Conservation (phyloP, 2,329 filamentous ascomycete species). For the Aspergillus costaricaensis region DNA sequence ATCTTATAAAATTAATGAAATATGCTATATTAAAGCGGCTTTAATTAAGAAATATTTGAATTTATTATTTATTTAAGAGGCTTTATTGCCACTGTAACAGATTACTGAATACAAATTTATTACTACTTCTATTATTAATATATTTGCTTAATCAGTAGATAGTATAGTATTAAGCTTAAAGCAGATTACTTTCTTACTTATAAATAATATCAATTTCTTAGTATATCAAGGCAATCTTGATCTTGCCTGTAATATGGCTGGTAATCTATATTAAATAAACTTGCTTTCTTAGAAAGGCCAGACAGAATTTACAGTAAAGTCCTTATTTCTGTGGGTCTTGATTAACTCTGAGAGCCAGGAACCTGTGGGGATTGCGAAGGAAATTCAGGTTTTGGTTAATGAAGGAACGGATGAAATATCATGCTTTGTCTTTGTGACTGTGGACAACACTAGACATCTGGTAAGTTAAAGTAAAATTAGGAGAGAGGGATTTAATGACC, state of each 20-base stretch:
- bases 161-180: constrained; percentile 13
- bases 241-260: constrained; percentile 31
- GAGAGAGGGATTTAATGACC: constrained; percentile 1
- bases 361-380: constrained; percentile 11
- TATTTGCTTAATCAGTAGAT: constrained; percentile 19
- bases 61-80: constrained; percentile 17
- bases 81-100: constrained; percentile 17
- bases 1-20: constrained; percentile 20
- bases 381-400: constrained; percentile 6
- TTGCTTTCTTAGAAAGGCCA: constrained; percentile 29
- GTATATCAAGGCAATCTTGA: constrained; percentile 30
- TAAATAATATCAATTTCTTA: constrained; percentile 21
- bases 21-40: constrained; percentile 24
- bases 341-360: constrained; percentile 7
- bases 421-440: constrained; percentile 19
- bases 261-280: constrained; percentile 25
- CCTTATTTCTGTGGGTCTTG: constrained; percentile 21
- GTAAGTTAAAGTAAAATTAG: constrained; percentile 1
- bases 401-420: background rate
- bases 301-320: constrained; percentile 21
- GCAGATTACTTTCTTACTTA: constrained; percentile 11
- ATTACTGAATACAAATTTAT: constrained; percentile 16
- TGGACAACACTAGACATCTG: constrained; percentile 18
- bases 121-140: constrained; percentile 8
- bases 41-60: constrained; percentile 26